Conservation (phyloP, 2,329 filamentous ascomycete species). For the Acephala macrosclerotiorum region DNA sequence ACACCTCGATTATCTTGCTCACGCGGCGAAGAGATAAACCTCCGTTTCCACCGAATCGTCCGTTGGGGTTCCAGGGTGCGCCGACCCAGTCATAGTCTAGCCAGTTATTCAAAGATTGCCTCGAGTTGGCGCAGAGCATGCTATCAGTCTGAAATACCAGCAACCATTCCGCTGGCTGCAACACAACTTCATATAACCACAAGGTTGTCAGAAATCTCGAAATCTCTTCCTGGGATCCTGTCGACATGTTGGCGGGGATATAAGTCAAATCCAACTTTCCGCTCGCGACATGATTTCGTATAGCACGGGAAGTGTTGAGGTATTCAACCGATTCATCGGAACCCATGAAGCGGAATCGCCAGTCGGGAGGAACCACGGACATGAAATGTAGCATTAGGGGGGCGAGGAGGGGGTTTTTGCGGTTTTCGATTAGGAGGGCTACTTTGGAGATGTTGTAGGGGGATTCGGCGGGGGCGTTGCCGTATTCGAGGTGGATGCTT, state of each 20-base stretch:
- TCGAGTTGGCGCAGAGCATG: constrained; percentile 62
- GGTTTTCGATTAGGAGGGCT: constrained; percentile 62
- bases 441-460: constrained; percentile 46
- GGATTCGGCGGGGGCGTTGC: constrained; percentile 18
- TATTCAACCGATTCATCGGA: constrained; percentile 53
- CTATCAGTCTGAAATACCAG: constrained; percentile 64
- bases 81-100: constrained; percentile 46
- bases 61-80: constrained; percentile 44
- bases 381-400: constrained; percentile 64
- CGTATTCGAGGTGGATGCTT: constrained; percentile 36
- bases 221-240: constrained; percentile 58
- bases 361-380: constrained; percentile 62
- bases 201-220: constrained; percentile 59
- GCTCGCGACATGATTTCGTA: constrained; percentile 45
- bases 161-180: constrained; percentile 60
- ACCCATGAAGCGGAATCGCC: constrained; percentile 64
- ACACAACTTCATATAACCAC: constrained; percentile 58
- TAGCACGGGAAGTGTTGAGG: constrained; percentile 55
- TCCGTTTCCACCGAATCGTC: constrained; percentile 44
- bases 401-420: constrained; percentile 56
- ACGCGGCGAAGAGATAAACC: constrained; percentile 57
- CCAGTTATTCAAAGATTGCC: constrained; percentile 45
- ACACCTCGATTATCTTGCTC: constrained; percentile 59
- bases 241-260: constrained; percentile 59
- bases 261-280: constrained; percentile 58